Evolutionary conservation across 495 filamentous ascomycete genomes (phyloP).

Genomic region (Annulohypoxylon nitens): DNA sequence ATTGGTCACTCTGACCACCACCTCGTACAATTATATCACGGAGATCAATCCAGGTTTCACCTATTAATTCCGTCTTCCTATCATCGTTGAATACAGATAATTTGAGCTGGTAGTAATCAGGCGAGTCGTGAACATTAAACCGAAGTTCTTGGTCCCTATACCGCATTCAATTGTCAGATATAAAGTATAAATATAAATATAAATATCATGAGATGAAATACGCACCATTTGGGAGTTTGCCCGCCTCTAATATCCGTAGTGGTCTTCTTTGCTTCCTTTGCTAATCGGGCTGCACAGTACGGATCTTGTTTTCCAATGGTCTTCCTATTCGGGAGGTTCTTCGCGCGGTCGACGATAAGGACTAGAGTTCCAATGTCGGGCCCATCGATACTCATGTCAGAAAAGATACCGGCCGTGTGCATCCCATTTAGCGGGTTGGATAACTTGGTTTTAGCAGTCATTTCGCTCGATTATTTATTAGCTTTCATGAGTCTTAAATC

Average conservation of each 20-base stretch:
- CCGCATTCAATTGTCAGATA: conserved; percentile 26
- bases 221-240: conserved; percentile 95
- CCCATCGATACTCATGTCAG: conserved; percentile 95
- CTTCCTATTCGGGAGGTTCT: conserved; percentile 96
- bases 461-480: conserved; percentile 39
- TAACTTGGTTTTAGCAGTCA: conserved; percentile 62
- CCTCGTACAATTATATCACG: conserved; percentile 84
- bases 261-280: conserved; percentile 98
- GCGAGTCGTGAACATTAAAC: conserved; percentile 94
- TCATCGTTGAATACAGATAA: conserved; percentile 98
- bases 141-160: conserved; percentile 96
- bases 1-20: conserved; percentile 91
- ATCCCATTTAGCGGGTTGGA: conserved; percentile 57
- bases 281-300: conserved; percentile 92
- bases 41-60: conserved; percentile 89
- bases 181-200: background rate
- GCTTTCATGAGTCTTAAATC: conserved; percentile 19
- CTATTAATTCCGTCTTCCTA: conserved; percentile 94
- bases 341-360: conserved; percentile 89
- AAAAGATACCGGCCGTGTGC: conserved; percentile 95
- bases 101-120: conserved; percentile 94
- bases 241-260: conserved; percentile 93
- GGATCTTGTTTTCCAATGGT: conserved; percentile 99
- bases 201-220: conserved; percentile 36
- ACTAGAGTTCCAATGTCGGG: conserved; percentile 95